A percentile compares a stretch with the other conserved stretches of the same genome.
Evolutionary conservation across 768 basidiomycete species (phyloP).

Genomic region (Lactarius psammicola): DNA sequence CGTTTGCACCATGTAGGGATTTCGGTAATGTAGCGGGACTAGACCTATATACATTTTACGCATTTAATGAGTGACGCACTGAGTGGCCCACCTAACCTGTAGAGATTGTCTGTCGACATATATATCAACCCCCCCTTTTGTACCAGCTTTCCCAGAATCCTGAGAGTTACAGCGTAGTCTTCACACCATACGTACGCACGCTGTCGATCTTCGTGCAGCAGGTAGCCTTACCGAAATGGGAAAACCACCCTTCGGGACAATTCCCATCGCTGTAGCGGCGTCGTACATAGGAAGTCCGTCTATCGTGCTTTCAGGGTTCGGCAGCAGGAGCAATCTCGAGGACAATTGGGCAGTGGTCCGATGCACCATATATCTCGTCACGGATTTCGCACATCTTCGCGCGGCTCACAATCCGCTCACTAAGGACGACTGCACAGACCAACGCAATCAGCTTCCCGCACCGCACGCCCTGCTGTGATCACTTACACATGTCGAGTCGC

Average conservation of each 20-base stretch:
- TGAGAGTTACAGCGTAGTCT: not conserved
- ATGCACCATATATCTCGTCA: slow-evolving; percentile 81
- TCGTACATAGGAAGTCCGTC: too few species aligned
- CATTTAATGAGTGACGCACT: not conserved
- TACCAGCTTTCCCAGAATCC: not conserved
- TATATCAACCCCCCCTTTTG: not conserved
- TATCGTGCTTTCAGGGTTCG: not conserved
- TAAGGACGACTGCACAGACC: slow-evolving; percentile 62
- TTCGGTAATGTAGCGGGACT: not conserved
- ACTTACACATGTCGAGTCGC: slow-evolving; percentile 82
- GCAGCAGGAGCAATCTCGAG: slow-evolving; percentile 54
- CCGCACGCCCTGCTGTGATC: slow-evolving; percentile 4
- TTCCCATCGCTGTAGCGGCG: too few species aligned
- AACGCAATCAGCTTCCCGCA: slow-evolving; percentile 6
- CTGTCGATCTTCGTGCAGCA: not conserved
- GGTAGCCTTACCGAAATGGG: not conserved
- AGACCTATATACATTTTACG: not conserved
- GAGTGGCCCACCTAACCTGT: not conserved
- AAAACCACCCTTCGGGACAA: not conserved
- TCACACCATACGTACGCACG: not conserved
- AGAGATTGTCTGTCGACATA: not conserved
- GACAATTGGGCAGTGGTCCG: slow-evolving; percentile 80
- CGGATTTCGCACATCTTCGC: slow-evolving; percentile 85
- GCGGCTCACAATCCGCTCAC: slow-evolving; percentile 60
- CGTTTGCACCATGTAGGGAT: too few species aligned